Conservation (phyloP, 2,329 filamentous ascomycete genomes). For the Dactylellina drechsleri region DNA sequence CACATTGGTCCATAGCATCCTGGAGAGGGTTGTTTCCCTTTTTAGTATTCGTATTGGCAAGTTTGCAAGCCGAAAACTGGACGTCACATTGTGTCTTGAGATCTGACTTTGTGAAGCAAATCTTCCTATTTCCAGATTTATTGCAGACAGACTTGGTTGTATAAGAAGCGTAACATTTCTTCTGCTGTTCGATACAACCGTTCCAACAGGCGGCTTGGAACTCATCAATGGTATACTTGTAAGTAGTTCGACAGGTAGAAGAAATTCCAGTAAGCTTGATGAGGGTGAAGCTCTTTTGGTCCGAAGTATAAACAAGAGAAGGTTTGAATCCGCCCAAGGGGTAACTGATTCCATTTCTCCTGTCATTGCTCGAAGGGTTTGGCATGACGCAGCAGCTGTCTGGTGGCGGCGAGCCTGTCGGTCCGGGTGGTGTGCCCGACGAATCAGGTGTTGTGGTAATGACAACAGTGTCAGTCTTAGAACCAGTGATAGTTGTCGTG, state of each 20-base stretch:
- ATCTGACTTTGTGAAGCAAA: background rate
- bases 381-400: slow-evolving; percentile 28
- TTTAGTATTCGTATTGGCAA: background rate
- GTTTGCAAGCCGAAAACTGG: slow-evolving; percentile 4
- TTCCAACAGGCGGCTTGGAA: slow-evolving; percentile 23
- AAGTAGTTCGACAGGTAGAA: slow-evolving; percentile 4
- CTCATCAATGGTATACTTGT: slow-evolving; percentile 10
- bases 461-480: slow-evolving; percentile 1
- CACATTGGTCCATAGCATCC: slow-evolving; percentile 6
- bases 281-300: slow-evolving; percentile 5
- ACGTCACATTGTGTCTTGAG: slow-evolving; percentile 7
- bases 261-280: slow-evolving; percentile 6
- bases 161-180: slow-evolving; percentile 1
- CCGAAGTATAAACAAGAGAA: slow-evolving; percentile 13
- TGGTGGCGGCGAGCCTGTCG: background rate
- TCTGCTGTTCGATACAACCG: slow-evolving; percentile 24
- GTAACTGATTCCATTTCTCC: slow-evolving; percentile 9
- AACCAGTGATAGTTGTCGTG: background rate
- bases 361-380: background rate
- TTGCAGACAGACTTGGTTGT: background rate
- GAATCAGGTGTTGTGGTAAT: slow-evolving; percentile 1
- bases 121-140: background rate
- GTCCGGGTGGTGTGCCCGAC: background rate
- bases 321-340: slow-evolving; percentile 21
- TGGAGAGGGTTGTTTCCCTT: background rate